phyloP scores from a whole-genome alignment of 208 protist species.

The Wallacemonas sp. region DNA sequence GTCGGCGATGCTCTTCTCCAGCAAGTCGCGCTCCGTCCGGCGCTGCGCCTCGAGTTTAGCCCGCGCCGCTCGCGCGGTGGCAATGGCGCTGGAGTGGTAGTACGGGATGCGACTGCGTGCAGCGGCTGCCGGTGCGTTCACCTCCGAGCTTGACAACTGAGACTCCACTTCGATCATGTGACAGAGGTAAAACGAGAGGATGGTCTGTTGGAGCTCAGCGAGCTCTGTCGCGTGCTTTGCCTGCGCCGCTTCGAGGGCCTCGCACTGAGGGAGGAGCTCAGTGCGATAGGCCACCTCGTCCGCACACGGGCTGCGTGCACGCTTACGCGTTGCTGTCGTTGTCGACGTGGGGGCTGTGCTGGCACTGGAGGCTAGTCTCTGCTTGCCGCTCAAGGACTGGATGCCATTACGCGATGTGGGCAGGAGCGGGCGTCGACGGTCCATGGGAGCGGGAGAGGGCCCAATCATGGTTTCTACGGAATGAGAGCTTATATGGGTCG shows the following conservation, averaged over 20 bases:
- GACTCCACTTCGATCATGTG: constrained; percentile 13
- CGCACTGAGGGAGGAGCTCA: constrained; percentile 15
- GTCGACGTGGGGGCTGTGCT: neutral
- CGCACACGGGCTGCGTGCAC: constrained; percentile 25
- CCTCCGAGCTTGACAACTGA: no score
- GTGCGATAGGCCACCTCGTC: constrained; percentile 29
- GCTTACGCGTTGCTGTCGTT: constrained; percentile 9
- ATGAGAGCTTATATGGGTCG: no score
- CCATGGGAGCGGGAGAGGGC: no score
- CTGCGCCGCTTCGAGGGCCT: constrained; percentile 6
- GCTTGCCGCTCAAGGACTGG: no score
- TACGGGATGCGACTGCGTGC: constrained; percentile 15
- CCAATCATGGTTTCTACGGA: no score
- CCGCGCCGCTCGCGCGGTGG: constrained; percentile 21
- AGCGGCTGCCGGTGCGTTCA: neutral
- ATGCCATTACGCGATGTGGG: no score
- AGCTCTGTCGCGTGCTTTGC: neutral
- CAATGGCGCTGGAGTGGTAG: constrained; percentile 22
- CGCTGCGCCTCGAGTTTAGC: constrained; percentile 5
- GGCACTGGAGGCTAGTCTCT: no score
- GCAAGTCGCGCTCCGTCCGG: neutral
- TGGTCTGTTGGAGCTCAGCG: neutral
- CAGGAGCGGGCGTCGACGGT: no score
- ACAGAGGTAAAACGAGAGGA: constrained; percentile 1
- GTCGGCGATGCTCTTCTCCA: constrained; percentile 41